Evolutionary conservation across 2,329 filamentous ascomycete genomes (phyloP).

Genomic region (Epichloe uncinata): DNA sequence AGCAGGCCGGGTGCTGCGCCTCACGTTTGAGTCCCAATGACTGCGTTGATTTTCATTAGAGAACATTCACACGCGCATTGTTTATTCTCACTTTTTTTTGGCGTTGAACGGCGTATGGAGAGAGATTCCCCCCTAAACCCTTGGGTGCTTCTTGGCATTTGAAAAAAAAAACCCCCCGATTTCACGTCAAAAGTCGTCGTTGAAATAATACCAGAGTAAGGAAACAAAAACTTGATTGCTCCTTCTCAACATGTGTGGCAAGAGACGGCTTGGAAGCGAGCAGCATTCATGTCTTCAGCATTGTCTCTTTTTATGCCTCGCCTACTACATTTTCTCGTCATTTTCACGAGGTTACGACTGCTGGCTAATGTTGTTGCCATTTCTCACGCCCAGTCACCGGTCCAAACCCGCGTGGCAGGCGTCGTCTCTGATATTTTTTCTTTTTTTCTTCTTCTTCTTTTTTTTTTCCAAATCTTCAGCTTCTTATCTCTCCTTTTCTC

Average conservation of each 20-base stretch:
- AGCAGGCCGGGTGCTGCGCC: conserved; percentile 33
- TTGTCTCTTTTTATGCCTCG: conserved; percentile 7
- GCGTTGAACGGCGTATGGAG: background rate
- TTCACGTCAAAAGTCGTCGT: no score
- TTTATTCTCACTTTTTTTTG: conserved; percentile 10
- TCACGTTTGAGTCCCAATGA: conserved; percentile 28
- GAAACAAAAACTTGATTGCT: background rate
- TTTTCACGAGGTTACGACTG: conserved; percentile 21
- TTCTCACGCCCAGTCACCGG: background rate
- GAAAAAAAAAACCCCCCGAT: no score
- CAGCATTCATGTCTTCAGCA: background rate
- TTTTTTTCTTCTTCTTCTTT: background rate
- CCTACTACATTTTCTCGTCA: conserved; percentile 10
- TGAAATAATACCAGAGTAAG: no score
- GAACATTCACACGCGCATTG: conserved; percentile 10
- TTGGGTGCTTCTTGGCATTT: no score
- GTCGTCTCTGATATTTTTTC: conserved; percentile 5
- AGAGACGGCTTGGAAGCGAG: background rate
- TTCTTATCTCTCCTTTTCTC: background rate
- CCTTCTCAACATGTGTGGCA: background rate
- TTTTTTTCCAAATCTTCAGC: background rate
- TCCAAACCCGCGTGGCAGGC: background rate
- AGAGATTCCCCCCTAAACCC: background rate
- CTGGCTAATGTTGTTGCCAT: conserved; percentile 22
- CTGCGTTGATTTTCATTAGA: conserved; percentile 14